A percentile compares a stretch with the other conserved stretches of the same genome.
Evolutionary conservation across 441 rosid genomes (phyloP).

Genomic region (Adansonia madagascariensis): DNA sequence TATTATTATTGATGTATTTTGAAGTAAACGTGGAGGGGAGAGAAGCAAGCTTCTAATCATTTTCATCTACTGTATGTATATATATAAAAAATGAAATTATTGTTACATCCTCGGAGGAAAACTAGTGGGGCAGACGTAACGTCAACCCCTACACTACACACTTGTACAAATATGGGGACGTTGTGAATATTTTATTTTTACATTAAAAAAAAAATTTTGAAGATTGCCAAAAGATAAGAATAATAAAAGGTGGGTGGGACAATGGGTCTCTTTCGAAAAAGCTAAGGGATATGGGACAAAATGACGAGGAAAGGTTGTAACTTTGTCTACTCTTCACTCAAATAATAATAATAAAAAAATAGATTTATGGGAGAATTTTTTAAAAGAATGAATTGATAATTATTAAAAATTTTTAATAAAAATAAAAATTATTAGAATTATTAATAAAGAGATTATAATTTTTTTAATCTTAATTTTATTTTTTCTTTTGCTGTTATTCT

Average conservation of each 20-base stretch:
- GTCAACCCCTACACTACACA: slow-evolving; percentile 10
- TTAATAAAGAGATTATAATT: too few relatives aligned
- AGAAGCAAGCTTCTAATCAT: too few relatives aligned
- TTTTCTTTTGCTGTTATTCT: too few relatives aligned
- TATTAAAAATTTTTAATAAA: too few relatives aligned
- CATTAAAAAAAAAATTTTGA: not conserved
- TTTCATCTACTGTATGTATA: too few relatives aligned
- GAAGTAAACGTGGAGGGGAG: too few relatives aligned
- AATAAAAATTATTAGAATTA: too few relatives aligned
- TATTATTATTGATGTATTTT: too few relatives aligned
- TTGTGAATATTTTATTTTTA: not conserved
- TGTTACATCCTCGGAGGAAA: not conserved
- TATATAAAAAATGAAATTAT: not conserved
- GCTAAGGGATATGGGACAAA: not conserved
- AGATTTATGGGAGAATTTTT: too few relatives aligned
- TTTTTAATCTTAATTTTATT: too few relatives aligned
- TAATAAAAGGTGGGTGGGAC: not conserved
- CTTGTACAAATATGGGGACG: not conserved
- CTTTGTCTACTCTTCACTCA: slow-evolving; percentile 11
- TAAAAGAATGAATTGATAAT: too few relatives aligned
- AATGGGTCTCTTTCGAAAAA: not conserved
- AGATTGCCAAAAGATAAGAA: not conserved
- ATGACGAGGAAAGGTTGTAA: not conserved
- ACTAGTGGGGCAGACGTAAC: not conserved
- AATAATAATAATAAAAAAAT: too few relatives aligned